These are phyloP conservation scores for Arabidopsis hybrid DNA, from an alignment of 441 rosid species.

Conservation along the genomic window DNA sequence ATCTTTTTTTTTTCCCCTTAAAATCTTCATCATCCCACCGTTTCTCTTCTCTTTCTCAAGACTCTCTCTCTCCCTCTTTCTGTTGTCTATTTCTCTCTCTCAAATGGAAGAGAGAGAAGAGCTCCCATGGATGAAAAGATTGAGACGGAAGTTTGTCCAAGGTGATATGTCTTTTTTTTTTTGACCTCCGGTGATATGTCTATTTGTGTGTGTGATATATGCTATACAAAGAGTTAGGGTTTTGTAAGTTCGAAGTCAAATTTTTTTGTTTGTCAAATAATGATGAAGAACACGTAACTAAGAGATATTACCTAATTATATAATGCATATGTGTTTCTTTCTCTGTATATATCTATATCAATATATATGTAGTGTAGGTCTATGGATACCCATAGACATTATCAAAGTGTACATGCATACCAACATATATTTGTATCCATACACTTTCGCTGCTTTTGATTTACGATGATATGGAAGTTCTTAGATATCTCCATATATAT, in stretches of 20 bases:
- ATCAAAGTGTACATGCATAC: conserved; percentile 11
- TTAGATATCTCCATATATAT: background rate
- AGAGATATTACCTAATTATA: background rate
- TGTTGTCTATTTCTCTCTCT: conserved; percentile 20
- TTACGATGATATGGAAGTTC: background rate
- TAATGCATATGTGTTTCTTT: background rate
- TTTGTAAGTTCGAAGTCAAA: conserved; percentile 27
- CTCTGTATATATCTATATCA: background rate
- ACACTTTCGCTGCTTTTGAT: conserved; percentile 5
- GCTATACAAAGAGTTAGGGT: conserved; percentile 13
- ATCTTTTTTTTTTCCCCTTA: conserved; percentile 14
- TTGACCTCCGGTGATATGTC: too few species aligned
- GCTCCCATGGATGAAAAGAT: conserved; percentile 48
- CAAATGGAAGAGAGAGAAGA: conserved; percentile 47
- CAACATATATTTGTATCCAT: background rate
- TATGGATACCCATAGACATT: background rate
- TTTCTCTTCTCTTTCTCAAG: too few species aligned
- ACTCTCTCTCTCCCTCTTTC: conserved; percentile 11
- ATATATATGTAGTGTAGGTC: background rate
- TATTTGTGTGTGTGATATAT: background rate
- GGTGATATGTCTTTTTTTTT: conserved; percentile 42
- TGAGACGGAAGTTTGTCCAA: conserved; percentile 49
- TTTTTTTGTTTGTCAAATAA: conserved; percentile 10
- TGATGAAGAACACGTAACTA: conserved; percentile 1
- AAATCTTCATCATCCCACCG: conserved; percentile 36